Conservation (phyloP, 306 rosid species). For the cucumber (Cucumis sativus) region Cucumber_9930_V3 NC_026657.2:33290001-33290500, state of each 20-base stretch:
- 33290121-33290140: not conserved
- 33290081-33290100: not conserved
- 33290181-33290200: accelerated
- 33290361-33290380: constrained; percentile 6
- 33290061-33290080: not conserved
- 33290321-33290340: not conserved
- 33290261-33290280: not conserved
- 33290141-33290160: constrained; percentile 6
- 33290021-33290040: no score
- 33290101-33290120: not conserved
- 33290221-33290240: not conserved
- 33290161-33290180: not conserved
- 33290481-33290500: no score
- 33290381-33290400: constrained; percentile 15
- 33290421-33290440: constrained; percentile 6
- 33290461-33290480: not conserved
- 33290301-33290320: constrained; percentile 10
- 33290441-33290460: not conserved
- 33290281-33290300: not conserved
- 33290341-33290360: no score
- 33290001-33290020: no score
- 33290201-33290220: not conserved
- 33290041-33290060: no score
- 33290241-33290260: not conserved
- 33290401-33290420: not conserved